A percentile compares a stretch with the other conserved stretches of the same genome.
Conservation (phyloP, 2,329 filamentous ascomycete species). For the Ceratocystis albifundus region DNA sequence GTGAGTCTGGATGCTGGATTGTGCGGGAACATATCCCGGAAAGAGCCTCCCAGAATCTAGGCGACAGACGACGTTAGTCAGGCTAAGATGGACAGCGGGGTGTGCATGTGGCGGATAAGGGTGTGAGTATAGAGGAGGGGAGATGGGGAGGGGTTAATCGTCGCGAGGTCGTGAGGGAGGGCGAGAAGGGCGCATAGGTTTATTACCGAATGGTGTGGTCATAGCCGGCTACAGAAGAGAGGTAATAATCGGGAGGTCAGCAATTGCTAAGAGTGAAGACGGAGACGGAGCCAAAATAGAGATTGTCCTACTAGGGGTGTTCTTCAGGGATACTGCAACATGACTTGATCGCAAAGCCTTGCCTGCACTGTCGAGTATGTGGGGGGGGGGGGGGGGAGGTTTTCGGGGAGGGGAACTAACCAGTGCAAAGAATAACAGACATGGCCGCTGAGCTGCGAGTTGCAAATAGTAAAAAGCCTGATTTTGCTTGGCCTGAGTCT, state of each 20-base stretch:
- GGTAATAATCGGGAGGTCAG: not conserved
- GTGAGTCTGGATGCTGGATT: constrained; percentile 94
- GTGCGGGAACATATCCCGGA: constrained; percentile 96
- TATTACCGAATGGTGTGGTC: constrained; percentile 50
- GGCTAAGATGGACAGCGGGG: not conserved
- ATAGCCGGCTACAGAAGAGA: constrained; percentile 40
- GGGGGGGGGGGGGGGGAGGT: not conserved
- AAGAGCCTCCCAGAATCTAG: constrained; percentile 93
- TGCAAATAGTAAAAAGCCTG: not conserved
- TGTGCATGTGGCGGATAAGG: too few species aligned
- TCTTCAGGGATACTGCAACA: too few species aligned
- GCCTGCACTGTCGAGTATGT: not conserved
- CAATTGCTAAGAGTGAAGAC: not conserved
- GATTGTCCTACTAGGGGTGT: too few species aligned
- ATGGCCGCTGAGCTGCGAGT: constrained; percentile 29
- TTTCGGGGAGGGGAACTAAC: constrained; percentile 34
- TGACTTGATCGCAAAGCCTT: not conserved
- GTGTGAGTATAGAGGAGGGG: not conserved
- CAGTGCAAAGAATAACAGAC: constrained; percentile 53
- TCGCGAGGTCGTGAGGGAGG: not conserved
- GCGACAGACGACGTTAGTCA: not conserved
- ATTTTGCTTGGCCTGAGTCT: not conserved
- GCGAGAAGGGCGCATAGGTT: not conserved
- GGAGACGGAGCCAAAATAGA: not conserved
- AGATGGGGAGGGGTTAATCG: not conserved